Percentiles rank a stretch among this genome's conserved stretches.
Conservation (phyloP, 805 yeast genomes). For the Kodamaea laetipori region DNA sequence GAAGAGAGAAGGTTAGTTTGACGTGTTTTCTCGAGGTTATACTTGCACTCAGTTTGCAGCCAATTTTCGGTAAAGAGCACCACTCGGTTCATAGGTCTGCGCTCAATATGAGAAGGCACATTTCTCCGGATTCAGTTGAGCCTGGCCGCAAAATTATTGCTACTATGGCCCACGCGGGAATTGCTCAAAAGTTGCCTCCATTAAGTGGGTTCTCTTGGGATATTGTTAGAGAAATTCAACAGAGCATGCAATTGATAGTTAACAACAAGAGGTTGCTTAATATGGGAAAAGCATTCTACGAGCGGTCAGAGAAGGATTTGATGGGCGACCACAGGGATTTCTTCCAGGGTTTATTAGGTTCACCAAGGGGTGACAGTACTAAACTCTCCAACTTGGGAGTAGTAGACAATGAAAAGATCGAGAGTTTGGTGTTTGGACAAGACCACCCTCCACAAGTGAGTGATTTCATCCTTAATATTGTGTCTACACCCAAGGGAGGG, state of each 20-base stretch:
- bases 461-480: slow-evolving; percentile 37
- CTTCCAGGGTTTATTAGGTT: slow-evolving; percentile 26
- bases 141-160: slow-evolving; percentile 30
- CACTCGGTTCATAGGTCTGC: slow-evolving; percentile 33
- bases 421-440: slow-evolving; percentile 38
- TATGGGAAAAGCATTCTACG: slow-evolving; percentile 22
- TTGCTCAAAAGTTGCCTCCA: slow-evolving; percentile 34
- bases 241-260: slow-evolving; percentile 20
- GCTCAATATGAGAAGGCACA: slow-evolving; percentile 35
- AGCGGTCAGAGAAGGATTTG: slow-evolving; percentile 15
- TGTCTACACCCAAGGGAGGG: slow-evolving; percentile 35
- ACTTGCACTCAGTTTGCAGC: slow-evolving; percentile 30
- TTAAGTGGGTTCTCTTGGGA: slow-evolving; percentile 37
- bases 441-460: slow-evolving; percentile 35
- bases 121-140: slow-evolving; percentile 15
- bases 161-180: slow-evolving; percentile 36
- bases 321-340: slow-evolving; percentile 21
- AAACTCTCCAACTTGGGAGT: slow-evolving; percentile 43
- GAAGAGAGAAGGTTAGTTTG: slow-evolving; percentile 30
- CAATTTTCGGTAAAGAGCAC: slow-evolving; percentile 27
- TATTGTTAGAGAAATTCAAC: slow-evolving; percentile 23
- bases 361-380: slow-evolving; percentile 31
- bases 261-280: slow-evolving; percentile 29
- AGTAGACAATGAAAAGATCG: slow-evolving; percentile 27
- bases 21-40: slow-evolving; percentile 34